Evolutionary conservation across 768 basidiomycete genomes (phyloP), one percentile per base, ranked within the genome.

Genomic region (Neoboletus brunneissimus): DNA sequence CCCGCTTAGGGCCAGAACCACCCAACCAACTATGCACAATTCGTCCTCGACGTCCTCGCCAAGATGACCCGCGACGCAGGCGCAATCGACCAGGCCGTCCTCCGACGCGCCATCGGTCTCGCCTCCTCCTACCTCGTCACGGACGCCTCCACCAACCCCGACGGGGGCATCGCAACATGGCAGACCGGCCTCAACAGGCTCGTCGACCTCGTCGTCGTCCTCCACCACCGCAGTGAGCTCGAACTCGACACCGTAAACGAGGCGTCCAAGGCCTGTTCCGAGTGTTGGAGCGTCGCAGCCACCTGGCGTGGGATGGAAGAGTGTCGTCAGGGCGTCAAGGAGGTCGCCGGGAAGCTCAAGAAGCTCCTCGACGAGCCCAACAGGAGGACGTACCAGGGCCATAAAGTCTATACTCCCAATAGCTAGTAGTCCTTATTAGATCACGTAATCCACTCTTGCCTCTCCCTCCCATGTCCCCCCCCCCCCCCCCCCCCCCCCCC

Each of bases 91-190:
- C 89, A 91, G 72, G 64, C 64, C 15, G 64, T 79, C 37, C 75
- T 91, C 41, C 81, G 86, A 54, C 81, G 81, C 37, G 87, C 84
- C 65, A 74, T 91, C 46, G 79, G 78, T 16, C 82, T 91, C 38
- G 81, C 90, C 15, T 86, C 90, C 2, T 88, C 89, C n/a, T 90
- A 86, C 66, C 81, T 91, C 44, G 68, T 93, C 56, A 84, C 89
- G 13, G 90, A 93, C 71, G 79, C 80, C 0, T 84, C 83, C 54
- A 89, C 72, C 60, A 83, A 85, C 64, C 76, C 82, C 0, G 78
- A 79, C 35, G 66, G 66, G 1, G 91, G 89, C 1, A 71, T 84
- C 25, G 58, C 64, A 15, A 80, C 84, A 10, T 93, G 90, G 90
- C 77, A 75, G 55, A 73, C 75, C 7, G 90, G 90, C 3, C 81